Base-by-base conservation (phyloP, 2,329 filamentous ascomycete species). In the Stachybotrys echinatus region DNA sequence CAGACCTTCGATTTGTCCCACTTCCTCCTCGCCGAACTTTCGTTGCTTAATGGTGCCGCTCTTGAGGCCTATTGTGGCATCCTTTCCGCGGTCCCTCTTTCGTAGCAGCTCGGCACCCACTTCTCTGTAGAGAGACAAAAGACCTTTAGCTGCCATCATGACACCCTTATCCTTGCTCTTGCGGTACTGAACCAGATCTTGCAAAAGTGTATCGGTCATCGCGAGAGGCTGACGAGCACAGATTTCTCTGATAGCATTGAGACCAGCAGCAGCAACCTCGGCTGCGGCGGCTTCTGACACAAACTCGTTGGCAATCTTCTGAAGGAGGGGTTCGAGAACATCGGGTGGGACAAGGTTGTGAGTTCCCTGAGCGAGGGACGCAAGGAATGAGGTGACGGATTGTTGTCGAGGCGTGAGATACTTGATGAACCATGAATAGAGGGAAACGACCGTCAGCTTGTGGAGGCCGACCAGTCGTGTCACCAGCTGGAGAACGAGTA, bases 161-260 rank as follows among this genome's bases (percentile, higher is more conserved):
- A 94, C 89, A 52, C 92, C 92, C 75, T 97, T 99, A 65, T 99
- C 94, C 66, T 99, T 99, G 65, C 89, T 95, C 75, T 95, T 96
- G 53, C 89, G 83, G 71, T 99, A 97, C 74, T 94, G 88, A 10
- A 97, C 91, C 48, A 99, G 73, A 74, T 99, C 94, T 67, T 99
- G 92, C 23, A 99, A 73, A n/a, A 99, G 73, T 0, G 92, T 96
- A 56, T 97, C 92, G 47, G 84, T 91, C 88, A 99, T 97, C 6
- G 92, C 92, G n/a, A 97, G 74, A 2, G 94, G 92, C 63, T 99
- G 94, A 55, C 94, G 81, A 3, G 85, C 87, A 67, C 92, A 96
- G 22, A 99, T 89, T 64, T 99, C 94, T 47, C 94, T 84, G 57
- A 99, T 97, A 14, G 91, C 88, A 66, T 97, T 96, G 49, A 99